These are phyloP conservation scores for Solanum bukasovii DNA, from an alignment of 257 asterid species.

Conservation along the genomic window DNA sequence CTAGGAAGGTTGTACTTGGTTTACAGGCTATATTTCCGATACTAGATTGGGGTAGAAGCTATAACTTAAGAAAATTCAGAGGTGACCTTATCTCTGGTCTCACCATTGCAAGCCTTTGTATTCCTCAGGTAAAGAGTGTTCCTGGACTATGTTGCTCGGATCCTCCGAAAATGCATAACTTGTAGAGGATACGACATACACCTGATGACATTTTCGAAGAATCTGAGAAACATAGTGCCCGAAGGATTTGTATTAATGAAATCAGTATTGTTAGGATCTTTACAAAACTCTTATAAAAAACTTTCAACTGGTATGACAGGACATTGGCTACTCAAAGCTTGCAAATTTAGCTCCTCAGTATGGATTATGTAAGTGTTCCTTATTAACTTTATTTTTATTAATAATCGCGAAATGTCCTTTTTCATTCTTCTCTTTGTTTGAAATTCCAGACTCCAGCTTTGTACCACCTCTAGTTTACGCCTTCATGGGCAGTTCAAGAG, in stretches of 20 bases:
- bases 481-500: slow-evolving; percentile 84
- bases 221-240: not conserved
- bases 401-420: not conserved
- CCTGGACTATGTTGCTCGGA: not conserved
- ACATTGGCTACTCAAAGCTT: slow-evolving; percentile 64
- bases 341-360: slow-evolving; percentile 73
- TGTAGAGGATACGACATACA: not conserved
- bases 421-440: not conserved
- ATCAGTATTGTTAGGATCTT: not conserved
- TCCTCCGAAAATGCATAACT: not conserved
- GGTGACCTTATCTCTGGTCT: slow-evolving; percentile 70
- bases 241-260: not conserved
- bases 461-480: slow-evolving; percentile 83
- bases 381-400: not conserved
- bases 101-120: slow-evolving; percentile 85
- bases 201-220: not conserved
- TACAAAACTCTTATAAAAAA: not conserved
- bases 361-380: slow-evolving; percentile 55
- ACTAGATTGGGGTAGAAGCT: slow-evolving; percentile 64
- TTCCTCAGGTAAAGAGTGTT: slow-evolving; percentile 51
- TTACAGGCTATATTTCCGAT: slow-evolving; percentile 40
- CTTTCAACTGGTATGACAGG: slow-evolving; percentile 22
- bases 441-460: slow-evolving; percentile 60
- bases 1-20: slow-evolving; percentile 12
- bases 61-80: slow-evolving; percentile 35